Percentiles rank a stretch among this genome's conserved stretches.
phyloP scores from a whole-genome alignment of 1,139 yeast genomes.

The Suhomyces chickasaworum region DNA sequence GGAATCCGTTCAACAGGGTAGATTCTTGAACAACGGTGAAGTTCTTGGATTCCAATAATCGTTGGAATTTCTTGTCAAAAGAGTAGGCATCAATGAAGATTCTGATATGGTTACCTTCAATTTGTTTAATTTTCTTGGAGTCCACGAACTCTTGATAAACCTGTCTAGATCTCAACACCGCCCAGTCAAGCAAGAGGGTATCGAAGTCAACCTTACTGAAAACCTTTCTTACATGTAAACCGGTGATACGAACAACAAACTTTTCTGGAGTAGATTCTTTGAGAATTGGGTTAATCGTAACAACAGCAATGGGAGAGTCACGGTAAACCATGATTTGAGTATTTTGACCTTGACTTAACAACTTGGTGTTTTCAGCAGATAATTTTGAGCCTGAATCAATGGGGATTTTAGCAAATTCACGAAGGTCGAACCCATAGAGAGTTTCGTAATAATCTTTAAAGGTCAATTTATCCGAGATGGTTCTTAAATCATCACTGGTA shows the following conservation, averaged over 20 bases:
- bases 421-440: slow-evolving; percentile 58
- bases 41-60: slow-evolving; percentile 31
- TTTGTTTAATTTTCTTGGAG: slow-evolving; percentile 23
- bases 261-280: slow-evolving; percentile 37
- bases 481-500: slow-evolving; percentile 47
- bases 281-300: slow-evolving; percentile 44
- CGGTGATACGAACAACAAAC: slow-evolving; percentile 53
- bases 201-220: slow-evolving; percentile 64
- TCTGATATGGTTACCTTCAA: slow-evolving; percentile 37
- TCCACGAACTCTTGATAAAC: slow-evolving; percentile 36
- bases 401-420: slow-evolving; percentile 41
- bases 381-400: slow-evolving; percentile 19
- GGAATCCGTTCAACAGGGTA: slow-evolving; percentile 34
- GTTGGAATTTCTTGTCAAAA: slow-evolving; percentile 46
- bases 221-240: slow-evolving; percentile 65
- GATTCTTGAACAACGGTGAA: slow-evolving; percentile 28
- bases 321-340: slow-evolving; percentile 61
- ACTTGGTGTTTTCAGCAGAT: slow-evolving; percentile 29
- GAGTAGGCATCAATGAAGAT: slow-evolving; percentile 49
- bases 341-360: slow-evolving; percentile 40
- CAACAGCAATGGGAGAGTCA: slow-evolving; percentile 66
- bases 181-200: slow-evolving; percentile 62
- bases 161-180: slow-evolving; percentile 50
- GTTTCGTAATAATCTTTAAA: slow-evolving; percentile 34
- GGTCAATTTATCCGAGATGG: slow-evolving; percentile 46